Percentiles rank a stretch among this genome's conserved stretches.
phyloP scores from a whole-genome alignment of 2,329 filamentous ascomycete species.

The Trichoderma cornu-damae region DNA sequence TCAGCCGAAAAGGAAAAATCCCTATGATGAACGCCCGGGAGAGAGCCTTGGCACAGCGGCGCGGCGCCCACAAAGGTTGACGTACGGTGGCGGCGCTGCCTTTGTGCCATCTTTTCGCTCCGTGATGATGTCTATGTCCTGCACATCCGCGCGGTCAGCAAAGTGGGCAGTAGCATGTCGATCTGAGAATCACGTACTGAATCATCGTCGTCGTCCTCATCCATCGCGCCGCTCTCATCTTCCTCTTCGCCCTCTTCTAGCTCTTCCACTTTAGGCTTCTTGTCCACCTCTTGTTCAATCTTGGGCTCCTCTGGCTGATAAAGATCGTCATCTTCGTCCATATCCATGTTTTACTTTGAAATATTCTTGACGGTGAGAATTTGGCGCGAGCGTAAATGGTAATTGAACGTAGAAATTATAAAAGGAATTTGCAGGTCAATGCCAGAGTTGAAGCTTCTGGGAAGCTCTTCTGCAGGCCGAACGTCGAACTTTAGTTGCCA shows the following conservation, averaged over 20 bases:
- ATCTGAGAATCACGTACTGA: not conserved
- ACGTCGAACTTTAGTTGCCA: not conserved
- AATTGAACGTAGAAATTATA: not conserved
- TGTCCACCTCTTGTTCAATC: conserved; percentile 30
- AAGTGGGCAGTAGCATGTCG: not conserved
- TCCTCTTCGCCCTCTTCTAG: conserved; percentile 61
- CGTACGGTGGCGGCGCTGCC: conserved; percentile 54
- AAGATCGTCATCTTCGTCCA: conserved; percentile 64
- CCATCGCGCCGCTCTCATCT: conserved; percentile 56
- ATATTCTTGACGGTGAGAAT: too few species aligned
- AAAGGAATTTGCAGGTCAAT: not conserved
- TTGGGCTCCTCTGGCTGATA: conserved; percentile 57
- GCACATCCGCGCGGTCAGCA: conserved; percentile 8
- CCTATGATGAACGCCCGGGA: not conserved
- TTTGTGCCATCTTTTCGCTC: conserved; percentile 61
- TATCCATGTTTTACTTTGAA: conserved; percentile 54
- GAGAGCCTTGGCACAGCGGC: not conserved
- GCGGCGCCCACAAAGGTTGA: conserved; percentile 16
- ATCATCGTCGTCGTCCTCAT: conserved; percentile 51
- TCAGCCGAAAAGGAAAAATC: not conserved
- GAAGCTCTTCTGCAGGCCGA: conserved; percentile 5
- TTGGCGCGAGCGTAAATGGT: not conserved
- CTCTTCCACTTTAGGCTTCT: conserved; percentile 44
- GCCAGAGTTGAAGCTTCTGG: conserved; percentile 8
- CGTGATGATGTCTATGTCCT: conserved; percentile 66